Percentiles rank a stretch among this genome's conserved stretches.
Conservation (phyloP, 225 moss, liverwort and hornwort genomes). For the Bryum argenteum region DNA sequence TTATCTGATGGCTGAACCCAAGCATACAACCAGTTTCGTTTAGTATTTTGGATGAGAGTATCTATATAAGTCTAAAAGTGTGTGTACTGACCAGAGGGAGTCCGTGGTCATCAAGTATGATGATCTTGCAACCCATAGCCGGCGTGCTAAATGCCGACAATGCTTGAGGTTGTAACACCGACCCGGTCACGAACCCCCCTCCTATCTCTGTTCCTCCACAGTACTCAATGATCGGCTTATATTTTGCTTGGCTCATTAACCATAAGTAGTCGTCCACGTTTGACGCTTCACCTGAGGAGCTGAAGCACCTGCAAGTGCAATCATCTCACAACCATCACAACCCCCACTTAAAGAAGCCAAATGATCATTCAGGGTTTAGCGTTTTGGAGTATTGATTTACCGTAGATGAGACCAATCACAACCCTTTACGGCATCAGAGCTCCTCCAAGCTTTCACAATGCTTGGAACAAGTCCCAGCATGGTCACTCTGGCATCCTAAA, state of each 20-base stretch:
- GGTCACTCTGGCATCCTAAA: slow-evolving; percentile 67
- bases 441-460: slow-evolving; percentile 72
- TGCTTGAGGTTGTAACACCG: slow-evolving; percentile 68
- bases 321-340: slow-evolving; percentile 23
- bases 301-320: slow-evolving; percentile 57
- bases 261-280: slow-evolving; percentile 61
- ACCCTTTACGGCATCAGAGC: slow-evolving; percentile 41
- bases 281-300: slow-evolving; percentile 74
- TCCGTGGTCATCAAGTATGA: slow-evolving; percentile 52
- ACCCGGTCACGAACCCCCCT: slow-evolving; percentile 61
- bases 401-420: slow-evolving; percentile 62
- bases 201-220: slow-evolving; percentile 81
- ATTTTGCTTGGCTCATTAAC: slow-evolving; percentile 65
- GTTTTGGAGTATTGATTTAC: slow-evolving; percentile 28
- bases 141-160: slow-evolving; percentile 65
- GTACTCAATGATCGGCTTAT: slow-evolving; percentile 69
- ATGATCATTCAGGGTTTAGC: slow-evolving; percentile 30
- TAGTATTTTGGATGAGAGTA: too few relatives aligned
- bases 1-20: slow-evolving; percentile 42
- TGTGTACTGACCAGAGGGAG: slow-evolving; percentile 45
- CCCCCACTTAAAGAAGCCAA: slow-evolving; percentile 6
- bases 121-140: slow-evolving; percentile 65
- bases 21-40: slow-evolving; percentile 21
- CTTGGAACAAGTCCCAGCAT: slow-evolving; percentile 76
- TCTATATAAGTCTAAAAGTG: not conserved